phyloP scores from a whole-genome alignment of 2,329 filamentous ascomycete genomes.

The Colletotrichum chrysophilum region DNA sequence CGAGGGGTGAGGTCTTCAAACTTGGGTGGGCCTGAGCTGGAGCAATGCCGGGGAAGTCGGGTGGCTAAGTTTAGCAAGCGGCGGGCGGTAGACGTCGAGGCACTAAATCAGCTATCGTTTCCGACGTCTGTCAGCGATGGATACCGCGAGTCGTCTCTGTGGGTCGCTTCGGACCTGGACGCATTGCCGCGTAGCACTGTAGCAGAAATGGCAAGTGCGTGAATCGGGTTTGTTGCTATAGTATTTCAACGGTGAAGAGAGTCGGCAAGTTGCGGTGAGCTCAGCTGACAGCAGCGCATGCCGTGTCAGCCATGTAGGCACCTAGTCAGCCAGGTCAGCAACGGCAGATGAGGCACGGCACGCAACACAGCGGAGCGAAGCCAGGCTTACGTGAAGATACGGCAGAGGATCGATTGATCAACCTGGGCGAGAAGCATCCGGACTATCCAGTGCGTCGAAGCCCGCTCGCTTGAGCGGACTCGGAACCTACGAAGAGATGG shows the following conservation, averaged over 20 bases:
- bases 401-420: neutral
- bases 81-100: neutral
- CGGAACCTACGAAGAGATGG: neutral
- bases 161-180: neutral
- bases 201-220: neutral
- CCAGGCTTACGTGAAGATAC: neutral
- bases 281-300: neutral
- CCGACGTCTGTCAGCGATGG: neutral
- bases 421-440: neutral
- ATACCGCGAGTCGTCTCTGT: neutral
- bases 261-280: neutral
- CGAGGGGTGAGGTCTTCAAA: neutral
- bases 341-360: neutral
- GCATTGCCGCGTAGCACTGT: neutral
- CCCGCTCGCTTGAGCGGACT: neutral
- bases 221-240: neutral
- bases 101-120: neutral
- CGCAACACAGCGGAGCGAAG: neutral
- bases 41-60: neutral
- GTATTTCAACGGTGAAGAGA: neutral
- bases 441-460: neutral
- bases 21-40: neutral
- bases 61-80: conserved; percentile 16
- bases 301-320: neutral
- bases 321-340: neutral